Conservation (phyloP, 768 basidiomycete genomes). For the Podaxis carcinomalis region DNA sequence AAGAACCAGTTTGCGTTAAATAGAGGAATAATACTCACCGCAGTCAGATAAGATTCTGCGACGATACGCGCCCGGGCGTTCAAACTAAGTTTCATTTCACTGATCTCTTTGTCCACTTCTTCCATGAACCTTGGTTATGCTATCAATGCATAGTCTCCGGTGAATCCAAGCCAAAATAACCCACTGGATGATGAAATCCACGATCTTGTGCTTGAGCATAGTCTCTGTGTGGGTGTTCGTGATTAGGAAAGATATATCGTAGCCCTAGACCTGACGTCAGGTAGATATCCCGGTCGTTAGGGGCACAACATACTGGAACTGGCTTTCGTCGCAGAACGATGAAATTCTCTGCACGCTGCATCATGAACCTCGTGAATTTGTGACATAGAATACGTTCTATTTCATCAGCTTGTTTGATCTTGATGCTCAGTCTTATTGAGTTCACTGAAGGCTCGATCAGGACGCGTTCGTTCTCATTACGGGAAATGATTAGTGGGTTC, state of each 20-base stretch:
- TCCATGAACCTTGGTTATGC: slow-evolving; percentile 79
- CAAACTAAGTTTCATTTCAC: slow-evolving; percentile 96
- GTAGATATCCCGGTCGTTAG: neutral
- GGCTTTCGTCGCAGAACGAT: slow-evolving; percentile 94
- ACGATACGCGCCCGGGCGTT: slow-evolving; percentile 96
- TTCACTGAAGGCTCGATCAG: slow-evolving; percentile 97
- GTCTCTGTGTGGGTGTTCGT: slow-evolving; percentile 96
- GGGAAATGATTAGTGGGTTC: slow-evolving; percentile 89
- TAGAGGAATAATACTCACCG: slow-evolving; percentile 47
- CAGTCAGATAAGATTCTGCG: slow-evolving; percentile 91
- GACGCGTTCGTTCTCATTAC: slow-evolving; percentile 96
- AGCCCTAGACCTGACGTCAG: slow-evolving; percentile 58
- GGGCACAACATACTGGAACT: slow-evolving; percentile 56
- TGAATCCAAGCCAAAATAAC: slow-evolving; percentile 19
- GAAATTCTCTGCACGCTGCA: slow-evolving; percentile 97
- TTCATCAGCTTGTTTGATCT: slow-evolving; percentile 99
- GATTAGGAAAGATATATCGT: slow-evolving; percentile 97
- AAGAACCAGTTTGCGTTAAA: neutral
- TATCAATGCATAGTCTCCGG: neutral
- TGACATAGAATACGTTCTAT: slow-evolving; percentile 96
- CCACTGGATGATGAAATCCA: slow-evolving; percentile 98
- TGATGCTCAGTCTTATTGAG: slow-evolving; percentile 94
- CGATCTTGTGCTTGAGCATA: slow-evolving; percentile 99
- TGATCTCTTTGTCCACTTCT: slow-evolving; percentile 98
- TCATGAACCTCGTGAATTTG: slow-evolving; percentile 99